Evolutionary conservation across 2,329 filamentous ascomycete species (phyloP), one percentile per base, ranked within the genome.

Genomic region (Fusarium keratoplasticum): DNA sequence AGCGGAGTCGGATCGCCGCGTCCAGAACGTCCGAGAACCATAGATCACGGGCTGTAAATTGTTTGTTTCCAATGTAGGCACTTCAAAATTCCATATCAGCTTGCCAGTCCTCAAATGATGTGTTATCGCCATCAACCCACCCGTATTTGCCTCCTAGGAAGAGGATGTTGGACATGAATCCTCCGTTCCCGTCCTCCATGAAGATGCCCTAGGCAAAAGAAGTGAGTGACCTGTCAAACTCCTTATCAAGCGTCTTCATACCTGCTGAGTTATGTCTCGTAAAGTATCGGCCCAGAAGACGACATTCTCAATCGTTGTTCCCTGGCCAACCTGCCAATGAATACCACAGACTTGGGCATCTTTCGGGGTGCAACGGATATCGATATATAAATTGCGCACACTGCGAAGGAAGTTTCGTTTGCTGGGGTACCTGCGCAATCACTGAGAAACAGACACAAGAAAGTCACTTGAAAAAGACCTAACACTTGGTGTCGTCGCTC

Each of bases 11-110:
- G 62, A 94, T 89, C 55, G 89, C 88, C 9, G 91, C 93, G 71
- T 89, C 90, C n/a, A n/a, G 38, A 91, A 78, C 87, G 85, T 67
- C 59, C 73, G 90, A 89, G 83, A 94, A 94, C 16, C 85, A 88
- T 60, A 94, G 74, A 80, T 93, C 92, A 50, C 90, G 86, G 71
- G 90, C 90, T 4, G 91, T 93, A 78, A 93, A 94, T 79, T 94
- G 92, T 77, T 92, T 89, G 77, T 89, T 91, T 18, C 90, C 90
- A 50, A 75, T 52, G n/a, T 66, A 73, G 40, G 74, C 85, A 61
- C 58, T 70, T 36, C 33, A 35, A 14, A 55, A 9, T 40, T 87
- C 87, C 69, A 86, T 55, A 33, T 22, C 44, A 31, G 31, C 25
- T 33, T 13, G 29, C 40, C 22, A 89, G 6, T 11, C 10, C 18